These are phyloP conservation scores for Mycena indigotica DNA, from an alignment of 768 basidiomycete species.

Conservation along the genomic window DNA sequence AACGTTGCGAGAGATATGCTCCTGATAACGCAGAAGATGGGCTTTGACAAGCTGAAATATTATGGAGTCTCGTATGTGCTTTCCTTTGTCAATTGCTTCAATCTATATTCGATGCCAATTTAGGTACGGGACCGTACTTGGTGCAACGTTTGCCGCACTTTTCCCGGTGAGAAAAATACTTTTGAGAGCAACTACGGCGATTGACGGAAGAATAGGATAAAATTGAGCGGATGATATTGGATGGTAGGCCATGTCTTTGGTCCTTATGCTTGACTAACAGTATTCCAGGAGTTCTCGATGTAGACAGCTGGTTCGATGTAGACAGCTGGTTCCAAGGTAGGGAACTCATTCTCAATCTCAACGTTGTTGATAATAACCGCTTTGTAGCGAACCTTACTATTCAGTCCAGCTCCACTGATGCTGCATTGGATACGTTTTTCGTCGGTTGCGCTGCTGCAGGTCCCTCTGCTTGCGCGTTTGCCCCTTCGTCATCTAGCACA, in stretches of 20 bases:
- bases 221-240: slow-evolving; percentile 36
- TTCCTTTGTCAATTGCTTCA: background rate
- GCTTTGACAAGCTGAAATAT: slow-evolving; percentile 35
- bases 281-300: slow-evolving; percentile 22
- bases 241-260: slow-evolving; percentile 32
- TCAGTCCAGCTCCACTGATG: slow-evolving; percentile 26
- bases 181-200: too few relatives aligned
- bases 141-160: slow-evolving; percentile 36
- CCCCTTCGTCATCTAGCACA: slow-evolving; percentile 19
- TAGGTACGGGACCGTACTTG: slow-evolving; percentile 33
- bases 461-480: slow-evolving; percentile 26
- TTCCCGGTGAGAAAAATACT: slow-evolving; percentile 37
- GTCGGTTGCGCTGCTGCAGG: slow-evolving; percentile 27
- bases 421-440: slow-evolving; percentile 27
- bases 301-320: slow-evolving; percentile 28
- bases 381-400: slow-evolving; percentile 21
- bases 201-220: slow-evolving; percentile 29
- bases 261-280: too few relatives aligned
- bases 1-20: slow-evolving; percentile 44
- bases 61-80: slow-evolving; percentile 32
- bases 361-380: background rate
- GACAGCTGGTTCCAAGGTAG: slow-evolving; percentile 23
- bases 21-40: slow-evolving; percentile 34
- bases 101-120: background rate
- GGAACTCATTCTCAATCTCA: slow-evolving; percentile 6